These are phyloP conservation scores for Rubia peregrina DNA, from an alignment of 305 asterid species.

Conservation along the genomic window DNA sequence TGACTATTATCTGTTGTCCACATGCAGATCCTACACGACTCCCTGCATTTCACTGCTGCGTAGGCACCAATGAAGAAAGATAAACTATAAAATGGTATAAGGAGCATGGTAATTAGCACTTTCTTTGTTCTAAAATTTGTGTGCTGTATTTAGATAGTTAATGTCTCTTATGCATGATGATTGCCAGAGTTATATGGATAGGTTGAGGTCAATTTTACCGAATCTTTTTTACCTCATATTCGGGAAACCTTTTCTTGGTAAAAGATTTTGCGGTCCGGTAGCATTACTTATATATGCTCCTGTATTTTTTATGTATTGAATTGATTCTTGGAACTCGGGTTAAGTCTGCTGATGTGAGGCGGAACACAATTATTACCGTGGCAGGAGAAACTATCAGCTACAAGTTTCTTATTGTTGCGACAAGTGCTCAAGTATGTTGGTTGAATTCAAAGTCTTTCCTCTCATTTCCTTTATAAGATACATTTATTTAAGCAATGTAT, in stretches of 20 bases:
- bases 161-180: not conserved
- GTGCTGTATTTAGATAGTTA: not conserved
- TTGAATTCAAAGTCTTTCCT: slow-evolving; percentile 18
- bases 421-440: slow-evolving; percentile 94
- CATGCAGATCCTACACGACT: slow-evolving; percentile 67
- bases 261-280: not conserved
- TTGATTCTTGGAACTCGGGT: slow-evolving; percentile 84
- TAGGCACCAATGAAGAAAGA: slow-evolving; percentile 69
- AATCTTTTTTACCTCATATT: not conserved
- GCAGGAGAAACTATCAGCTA: slow-evolving; percentile 96
- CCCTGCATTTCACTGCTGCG: slow-evolving; percentile 78
- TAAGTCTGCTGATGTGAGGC: slow-evolving; percentile 75
- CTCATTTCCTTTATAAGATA: slow-evolving; percentile 13
- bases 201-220: not conserved
- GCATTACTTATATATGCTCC: not conserved
- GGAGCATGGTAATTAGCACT: slow-evolving; percentile 51
- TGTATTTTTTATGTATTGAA: slow-evolving; percentile 58
- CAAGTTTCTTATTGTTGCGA: slow-evolving; percentile 84
- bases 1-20: slow-evolving; percentile 12
- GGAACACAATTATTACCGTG: slow-evolving; percentile 73
- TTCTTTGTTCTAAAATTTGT: not conserved
- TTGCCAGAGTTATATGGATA: not conserved
- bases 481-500: not conserved
- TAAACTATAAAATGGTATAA: slow-evolving; percentile 65
- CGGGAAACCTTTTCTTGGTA: too few relatives aligned